Percentiles rank a stretch among this genome's conserved stretches.
Evolutionary conservation across 2,329 filamentous ascomycete species (phyloP).

Genomic region (Diplodia corticola): DNA sequence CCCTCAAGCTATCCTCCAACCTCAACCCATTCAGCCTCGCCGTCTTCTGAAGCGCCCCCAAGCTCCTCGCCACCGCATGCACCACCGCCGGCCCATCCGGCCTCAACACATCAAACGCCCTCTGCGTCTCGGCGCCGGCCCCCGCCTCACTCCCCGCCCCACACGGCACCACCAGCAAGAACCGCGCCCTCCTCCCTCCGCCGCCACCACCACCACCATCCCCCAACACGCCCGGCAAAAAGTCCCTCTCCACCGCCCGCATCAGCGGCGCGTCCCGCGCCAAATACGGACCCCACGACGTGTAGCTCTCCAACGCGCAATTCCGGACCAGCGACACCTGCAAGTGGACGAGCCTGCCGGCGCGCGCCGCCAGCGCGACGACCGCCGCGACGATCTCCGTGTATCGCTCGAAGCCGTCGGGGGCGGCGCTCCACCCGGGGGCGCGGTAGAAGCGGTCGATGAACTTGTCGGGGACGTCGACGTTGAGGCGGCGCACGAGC

Average conservation of each 20-base stretch:
- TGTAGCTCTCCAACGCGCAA: slow-evolving; percentile 24
- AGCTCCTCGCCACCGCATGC: slow-evolving; percentile 18
- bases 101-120: slow-evolving; percentile 20
- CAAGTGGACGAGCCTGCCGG: not conserved
- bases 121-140: not conserved
- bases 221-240: not conserved
- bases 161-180: slow-evolving; percentile 16
- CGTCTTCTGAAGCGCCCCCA: slow-evolving; percentile 18
- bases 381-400: not conserved
- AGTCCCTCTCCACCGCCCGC: not conserved
- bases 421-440: slow-evolving; percentile 3
- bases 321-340: slow-evolving; percentile 20
- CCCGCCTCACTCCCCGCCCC: not conserved
- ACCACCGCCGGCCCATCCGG: slow-evolving; percentile 19
- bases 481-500: slow-evolving; percentile 13
- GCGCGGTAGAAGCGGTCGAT: slow-evolving; percentile 9
- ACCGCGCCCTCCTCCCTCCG: not conserved
- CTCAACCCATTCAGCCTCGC: slow-evolving; percentile 16
- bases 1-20: slow-evolving; percentile 3
- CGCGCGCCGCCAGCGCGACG: not conserved
- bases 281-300: slow-evolving; percentile 20
- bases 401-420: slow-evolving; percentile 15
- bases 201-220: not conserved
- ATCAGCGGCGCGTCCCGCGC: slow-evolving; percentile 10
- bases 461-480: slow-evolving; percentile 23